Percentiles rank a stretch among this genome's conserved stretches.
Conservation (phyloP, 2,329 filamentous ascomycete species). For the Arthrobotrys conoides region DNA sequence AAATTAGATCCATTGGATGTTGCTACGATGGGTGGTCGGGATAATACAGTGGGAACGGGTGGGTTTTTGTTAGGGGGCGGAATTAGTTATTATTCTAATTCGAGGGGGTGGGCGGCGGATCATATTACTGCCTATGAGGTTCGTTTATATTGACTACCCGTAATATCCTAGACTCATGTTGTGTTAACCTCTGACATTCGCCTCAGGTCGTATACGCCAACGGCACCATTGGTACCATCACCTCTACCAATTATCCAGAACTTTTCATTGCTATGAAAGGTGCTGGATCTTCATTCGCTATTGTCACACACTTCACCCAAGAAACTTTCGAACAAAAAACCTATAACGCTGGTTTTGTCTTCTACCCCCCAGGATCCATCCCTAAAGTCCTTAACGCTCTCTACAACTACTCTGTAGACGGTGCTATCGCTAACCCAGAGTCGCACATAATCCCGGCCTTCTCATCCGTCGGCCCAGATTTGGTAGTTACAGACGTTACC, state of each 20-base stretch:
- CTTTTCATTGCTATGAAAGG: conserved; percentile 56
- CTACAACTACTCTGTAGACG: conserved; percentile 46
- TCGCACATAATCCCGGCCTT: conserved; percentile 51
- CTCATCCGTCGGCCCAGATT: conserved; percentile 38
- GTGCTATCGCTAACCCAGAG: conserved; percentile 8
- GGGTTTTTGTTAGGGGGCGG: conserved; percentile 67
- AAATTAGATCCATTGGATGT: conserved; percentile 66
- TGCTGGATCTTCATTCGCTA: conserved; percentile 50
- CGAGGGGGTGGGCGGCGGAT: conserved; percentile 46
- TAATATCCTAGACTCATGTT: not conserved
- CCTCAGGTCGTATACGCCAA: conserved; percentile 55
- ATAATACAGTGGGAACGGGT: conserved; percentile 66
- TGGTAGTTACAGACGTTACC: conserved; percentile 11
- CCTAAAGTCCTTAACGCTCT: conserved; percentile 23
- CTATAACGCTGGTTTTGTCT: conserved; percentile 51
- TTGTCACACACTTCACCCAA: conserved; percentile 53
- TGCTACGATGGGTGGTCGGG: conserved; percentile 66
- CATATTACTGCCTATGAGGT: conserved; percentile 47
- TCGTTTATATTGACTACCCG: not conserved
- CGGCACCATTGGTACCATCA: conserved; percentile 45
- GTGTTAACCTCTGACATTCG: not conserved
- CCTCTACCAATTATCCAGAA: conserved; percentile 32
- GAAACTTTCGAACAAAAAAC: conserved; percentile 19
- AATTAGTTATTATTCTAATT: conserved; percentile 66
- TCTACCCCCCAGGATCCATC: conserved; percentile 38